These are phyloP conservation scores for Fagopyrum homotropicum DNA, from an alignment of 148 eudicot genomes.

Conservation along the genomic window DNA sequence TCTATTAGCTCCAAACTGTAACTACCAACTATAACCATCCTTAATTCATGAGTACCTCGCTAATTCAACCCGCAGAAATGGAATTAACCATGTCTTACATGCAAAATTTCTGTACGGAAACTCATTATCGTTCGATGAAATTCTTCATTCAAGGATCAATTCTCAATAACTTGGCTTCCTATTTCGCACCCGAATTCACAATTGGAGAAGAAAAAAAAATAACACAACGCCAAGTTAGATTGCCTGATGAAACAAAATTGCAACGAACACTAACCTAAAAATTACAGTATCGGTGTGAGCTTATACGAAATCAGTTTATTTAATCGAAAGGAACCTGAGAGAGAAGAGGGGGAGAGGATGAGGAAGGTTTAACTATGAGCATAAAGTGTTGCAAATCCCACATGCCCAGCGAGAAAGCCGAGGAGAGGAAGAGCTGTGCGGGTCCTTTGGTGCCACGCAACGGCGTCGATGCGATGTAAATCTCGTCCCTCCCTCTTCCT, in stretches of 20 bases:
- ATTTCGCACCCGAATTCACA: background rate
- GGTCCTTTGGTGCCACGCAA: slow-evolving; percentile 69
- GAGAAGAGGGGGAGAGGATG: slow-evolving; percentile 14
- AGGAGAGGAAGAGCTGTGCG: slow-evolving; percentile 59
- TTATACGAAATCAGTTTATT: background rate
- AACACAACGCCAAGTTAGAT: background rate
- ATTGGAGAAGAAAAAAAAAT: background rate
- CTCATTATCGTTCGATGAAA: background rate
- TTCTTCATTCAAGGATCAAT: background rate
- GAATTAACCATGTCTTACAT: no score
- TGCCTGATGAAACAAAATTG: background rate
- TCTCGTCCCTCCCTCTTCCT: slow-evolving; percentile 35
- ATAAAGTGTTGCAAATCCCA: slow-evolving; percentile 83
- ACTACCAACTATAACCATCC: no score
- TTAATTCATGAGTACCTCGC: no score
- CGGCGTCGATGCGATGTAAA: slow-evolving; percentile 77
- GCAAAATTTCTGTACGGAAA: no score
- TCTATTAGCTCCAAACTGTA: no score
- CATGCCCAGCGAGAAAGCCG: slow-evolving; percentile 58
- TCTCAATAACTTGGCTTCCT: no score
- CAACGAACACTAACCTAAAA: background rate
- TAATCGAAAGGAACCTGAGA: slow-evolving; percentile 16
- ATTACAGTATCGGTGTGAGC: background rate
- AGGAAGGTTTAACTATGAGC: slow-evolving; percentile 61
- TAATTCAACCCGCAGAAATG: no score